Conservation (phyloP, 305 asterid genomes). For the Plantago rigida region DNA sequence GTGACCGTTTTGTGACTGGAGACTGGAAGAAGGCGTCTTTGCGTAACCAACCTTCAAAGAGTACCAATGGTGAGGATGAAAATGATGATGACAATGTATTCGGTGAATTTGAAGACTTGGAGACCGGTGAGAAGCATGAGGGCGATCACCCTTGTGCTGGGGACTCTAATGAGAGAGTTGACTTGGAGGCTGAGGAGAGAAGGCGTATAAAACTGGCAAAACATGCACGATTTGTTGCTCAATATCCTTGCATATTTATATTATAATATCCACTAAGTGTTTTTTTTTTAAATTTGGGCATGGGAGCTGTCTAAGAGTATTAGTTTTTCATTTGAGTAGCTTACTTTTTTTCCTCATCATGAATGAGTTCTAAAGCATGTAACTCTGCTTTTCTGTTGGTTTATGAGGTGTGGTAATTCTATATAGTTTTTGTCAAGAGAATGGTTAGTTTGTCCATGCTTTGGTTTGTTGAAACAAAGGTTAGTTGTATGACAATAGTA, state of each 20-base stretch:
- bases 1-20: conserved; percentile 84
- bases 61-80: conserved; percentile 32
- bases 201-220: conserved; percentile 75
- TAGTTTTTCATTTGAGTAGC: conserved; percentile 1
- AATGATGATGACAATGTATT: conserved; percentile 43
- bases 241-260: conserved; percentile 50
- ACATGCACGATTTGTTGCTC: conserved; percentile 85
- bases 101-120: conserved; percentile 93
- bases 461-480: too few relatives aligned
- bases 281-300: conserved; percentile 2
- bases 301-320: not conserved
- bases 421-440: conserved; percentile 16
- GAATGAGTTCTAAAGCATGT: too few relatives aligned
- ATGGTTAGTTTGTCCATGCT: conserved; percentile 1
- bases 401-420: not conserved
- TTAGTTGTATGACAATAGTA: too few relatives aligned
- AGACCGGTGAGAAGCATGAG: conserved; percentile 72
- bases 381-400: conserved; percentile 10
- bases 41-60: conserved; percentile 48
- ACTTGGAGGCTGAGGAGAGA: conserved; percentile 53
- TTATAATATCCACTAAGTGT: not conserved
- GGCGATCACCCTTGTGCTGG: conserved; percentile 22
- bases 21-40: conserved; percentile 79
- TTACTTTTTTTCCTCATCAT: too few relatives aligned
- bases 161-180: conserved; percentile 35